phyloP scores from a whole-genome alignment of 2,329 filamentous ascomycete genomes.

The Polytolypa hystricis region DNA sequence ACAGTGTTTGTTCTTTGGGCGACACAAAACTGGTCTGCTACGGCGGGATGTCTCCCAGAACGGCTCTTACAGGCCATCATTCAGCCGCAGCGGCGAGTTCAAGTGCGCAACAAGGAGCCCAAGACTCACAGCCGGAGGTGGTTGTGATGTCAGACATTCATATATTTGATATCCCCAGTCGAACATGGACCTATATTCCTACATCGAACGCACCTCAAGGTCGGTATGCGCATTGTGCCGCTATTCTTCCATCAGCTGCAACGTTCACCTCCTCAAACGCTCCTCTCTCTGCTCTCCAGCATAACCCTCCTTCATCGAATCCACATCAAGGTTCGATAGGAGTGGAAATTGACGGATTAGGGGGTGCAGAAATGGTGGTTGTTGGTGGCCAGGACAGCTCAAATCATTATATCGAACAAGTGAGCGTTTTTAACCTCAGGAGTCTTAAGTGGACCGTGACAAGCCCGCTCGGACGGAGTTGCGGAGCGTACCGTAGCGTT shows the following conservation, averaged over 20 bases:
- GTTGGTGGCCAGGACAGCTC: constrained; percentile 92
- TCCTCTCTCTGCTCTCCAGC: constrained; percentile 74
- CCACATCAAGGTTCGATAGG: constrained; percentile 82
- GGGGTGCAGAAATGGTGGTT: constrained; percentile 93
- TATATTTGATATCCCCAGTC: constrained; percentile 76
- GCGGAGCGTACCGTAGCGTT: constrained; percentile 91
- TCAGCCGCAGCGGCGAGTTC: constrained; percentile 32
- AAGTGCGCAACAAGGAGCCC: constrained; percentile 27
- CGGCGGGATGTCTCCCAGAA: constrained; percentile 86
- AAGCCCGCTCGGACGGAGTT: constrained; percentile 76
- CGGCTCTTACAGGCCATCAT: constrained; percentile 34
- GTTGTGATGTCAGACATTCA: constrained; percentile 98
- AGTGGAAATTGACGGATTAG: constrained; percentile 77
- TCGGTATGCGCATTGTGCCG: constrained; percentile 91
- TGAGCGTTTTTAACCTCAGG: constrained; percentile 92
- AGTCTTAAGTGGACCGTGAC: constrained; percentile 94
- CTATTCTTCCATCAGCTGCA: constrained; percentile 78
- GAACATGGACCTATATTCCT: constrained; percentile 73
- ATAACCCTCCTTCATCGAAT: constrained; percentile 73
- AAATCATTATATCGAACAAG: constrained; percentile 99
- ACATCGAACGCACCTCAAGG: constrained; percentile 79
- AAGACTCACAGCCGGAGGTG: constrained; percentile 69
- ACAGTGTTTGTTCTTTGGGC: constrained; percentile 86
- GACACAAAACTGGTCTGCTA: constrained; percentile 97
- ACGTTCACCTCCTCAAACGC: constrained; percentile 76